Percentiles rank a stretch among this genome's conserved stretches.
These are phyloP conservation scores for Euclidium syriacum DNA, from an alignment of 345 rosid species.

Conservation along the genomic window DNA sequence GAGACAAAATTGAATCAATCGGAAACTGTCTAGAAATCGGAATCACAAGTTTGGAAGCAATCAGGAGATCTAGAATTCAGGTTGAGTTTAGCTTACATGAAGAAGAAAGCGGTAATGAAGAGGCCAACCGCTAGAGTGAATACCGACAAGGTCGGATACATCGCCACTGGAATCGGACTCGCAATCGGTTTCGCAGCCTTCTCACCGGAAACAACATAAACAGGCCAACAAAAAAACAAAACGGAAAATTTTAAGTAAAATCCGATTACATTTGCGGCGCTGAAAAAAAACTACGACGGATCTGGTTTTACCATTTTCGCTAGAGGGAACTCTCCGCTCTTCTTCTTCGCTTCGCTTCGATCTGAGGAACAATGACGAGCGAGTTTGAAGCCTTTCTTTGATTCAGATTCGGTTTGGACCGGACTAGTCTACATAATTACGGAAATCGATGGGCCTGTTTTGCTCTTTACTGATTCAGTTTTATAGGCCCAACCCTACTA, in stretches of 20 bases:
- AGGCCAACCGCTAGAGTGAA: slow-evolving; percentile 67
- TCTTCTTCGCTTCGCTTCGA: slow-evolving; percentile 27
- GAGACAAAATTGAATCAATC: not conserved
- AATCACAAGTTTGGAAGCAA: not conserved
- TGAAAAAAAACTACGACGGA: not conserved
- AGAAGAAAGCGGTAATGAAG: slow-evolving; percentile 68
- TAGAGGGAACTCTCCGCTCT: not conserved
- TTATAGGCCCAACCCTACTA: not conserved
- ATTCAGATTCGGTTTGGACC: slow-evolving; percentile 9
- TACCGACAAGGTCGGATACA: slow-evolving; percentile 63
- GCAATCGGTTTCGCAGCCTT: slow-evolving; percentile 65
- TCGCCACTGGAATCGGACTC: slow-evolving; percentile 67
- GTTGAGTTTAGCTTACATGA: slow-evolving; percentile 55
- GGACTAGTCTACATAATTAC: not conserved
- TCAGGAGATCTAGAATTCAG: slow-evolving; percentile 13
- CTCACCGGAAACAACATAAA: slow-evolving; percentile 2
- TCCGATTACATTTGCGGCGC: not conserved
- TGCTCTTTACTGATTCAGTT: not conserved
- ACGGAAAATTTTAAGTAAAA: not conserved
- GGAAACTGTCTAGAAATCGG: not conserved
- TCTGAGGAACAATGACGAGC: slow-evolving; percentile 7
- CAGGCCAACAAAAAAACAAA: too few species aligned
- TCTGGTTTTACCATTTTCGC: slow-evolving; percentile 20
- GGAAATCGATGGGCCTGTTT: not conserved
- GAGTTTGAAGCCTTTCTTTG: not conserved